Conservation (phyloP, 2,329 filamentous ascomycete genomes). For the Penicillium italicum region DNA sequence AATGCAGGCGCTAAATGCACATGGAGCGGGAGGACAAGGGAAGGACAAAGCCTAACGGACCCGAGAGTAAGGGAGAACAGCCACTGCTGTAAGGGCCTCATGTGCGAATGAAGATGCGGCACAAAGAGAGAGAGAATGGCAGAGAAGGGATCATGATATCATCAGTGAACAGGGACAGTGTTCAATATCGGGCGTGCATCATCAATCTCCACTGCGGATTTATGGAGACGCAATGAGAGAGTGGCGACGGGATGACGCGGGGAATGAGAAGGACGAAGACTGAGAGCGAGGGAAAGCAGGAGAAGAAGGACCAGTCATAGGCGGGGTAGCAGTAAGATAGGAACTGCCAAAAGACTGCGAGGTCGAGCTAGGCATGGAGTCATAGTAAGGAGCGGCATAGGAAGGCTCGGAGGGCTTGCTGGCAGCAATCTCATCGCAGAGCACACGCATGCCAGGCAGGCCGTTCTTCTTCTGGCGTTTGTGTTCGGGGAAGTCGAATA, state of each 20-base stretch:
- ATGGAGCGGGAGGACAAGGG: slow-evolving; percentile 16
- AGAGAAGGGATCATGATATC: slow-evolving; percentile 11
- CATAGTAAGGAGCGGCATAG: slow-evolving; percentile 15
- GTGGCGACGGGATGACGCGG: slow-evolving; percentile 26
- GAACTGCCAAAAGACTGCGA: slow-evolving; percentile 31
- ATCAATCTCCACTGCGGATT: slow-evolving; percentile 8
- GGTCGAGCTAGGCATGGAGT: slow-evolving; percentile 23
- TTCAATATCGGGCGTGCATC: background rate
- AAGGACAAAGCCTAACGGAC: slow-evolving; percentile 6
- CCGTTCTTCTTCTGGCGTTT: slow-evolving; percentile 30
- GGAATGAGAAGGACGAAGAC: slow-evolving; percentile 25
- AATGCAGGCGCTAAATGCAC: slow-evolving; percentile 31
- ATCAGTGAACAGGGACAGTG: slow-evolving; percentile 5
- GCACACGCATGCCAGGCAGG: slow-evolving; percentile 35
- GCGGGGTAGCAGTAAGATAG: slow-evolving; percentile 33
- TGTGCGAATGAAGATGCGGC: background rate
- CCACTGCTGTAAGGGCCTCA: slow-evolving; percentile 3
- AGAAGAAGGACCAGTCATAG: slow-evolving; percentile 36
- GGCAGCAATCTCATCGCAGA: slow-evolving; percentile 35
- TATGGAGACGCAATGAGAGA: slow-evolving; percentile 29
- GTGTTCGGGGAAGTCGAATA: slow-evolving; percentile 27
- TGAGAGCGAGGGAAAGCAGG: slow-evolving; percentile 31
- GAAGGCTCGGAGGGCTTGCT: slow-evolving; percentile 23
- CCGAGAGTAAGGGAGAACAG: slow-evolving; percentile 7
- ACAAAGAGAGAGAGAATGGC: background rate